phyloP scores from a whole-genome alignment of 2,329 filamentous ascomycete species.

The Diaporthe amygdali region DNA sequence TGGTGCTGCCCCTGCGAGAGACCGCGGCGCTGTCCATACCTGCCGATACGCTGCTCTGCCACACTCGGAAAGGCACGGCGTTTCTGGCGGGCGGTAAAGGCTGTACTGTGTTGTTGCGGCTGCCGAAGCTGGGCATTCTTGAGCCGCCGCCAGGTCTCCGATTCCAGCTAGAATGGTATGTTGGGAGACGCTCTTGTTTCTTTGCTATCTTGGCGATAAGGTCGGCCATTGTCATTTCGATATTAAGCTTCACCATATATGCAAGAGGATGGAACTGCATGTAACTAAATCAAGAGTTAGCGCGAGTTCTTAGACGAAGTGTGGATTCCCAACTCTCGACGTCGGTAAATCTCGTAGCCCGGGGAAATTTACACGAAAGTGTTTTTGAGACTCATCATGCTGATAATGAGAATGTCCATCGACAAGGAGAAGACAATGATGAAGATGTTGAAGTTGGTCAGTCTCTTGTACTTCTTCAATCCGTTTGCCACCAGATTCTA shows the following conservation, averaged over 20 bases:
- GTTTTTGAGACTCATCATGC: conserved; percentile 49
- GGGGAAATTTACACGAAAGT: conserved; percentile 39
- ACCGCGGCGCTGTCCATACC: neutral
- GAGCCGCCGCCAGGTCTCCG: neutral
- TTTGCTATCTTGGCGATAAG: conserved; percentile 42
- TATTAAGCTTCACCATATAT: conserved; percentile 52
- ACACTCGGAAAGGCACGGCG: neutral
- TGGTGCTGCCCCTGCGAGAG: neutral
- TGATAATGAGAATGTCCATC: conserved; percentile 48
- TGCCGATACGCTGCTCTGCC: neutral
- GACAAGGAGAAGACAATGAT: conserved; percentile 50
- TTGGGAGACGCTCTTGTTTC: conserved; percentile 8
- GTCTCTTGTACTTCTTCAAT: conserved; percentile 48
- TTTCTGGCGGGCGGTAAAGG: neutral
- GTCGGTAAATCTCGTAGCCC: neutral
- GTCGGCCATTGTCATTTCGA: conserved; percentile 53
- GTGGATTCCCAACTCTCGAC: neutral
- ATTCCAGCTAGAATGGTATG: neutral
- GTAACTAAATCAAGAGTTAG: conserved; percentile 32
- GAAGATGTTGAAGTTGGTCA: conserved; percentile 49
- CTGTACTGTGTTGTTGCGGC: neutral
- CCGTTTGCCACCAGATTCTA: conserved; percentile 30
- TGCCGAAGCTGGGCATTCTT: neutral
- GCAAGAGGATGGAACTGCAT: conserved; percentile 52
- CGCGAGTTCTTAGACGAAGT: neutral